Evolutionary conservation across 2,329 filamentous ascomycete genomes (phyloP).

Genomic region (Rhinocladiella similis): DNA sequence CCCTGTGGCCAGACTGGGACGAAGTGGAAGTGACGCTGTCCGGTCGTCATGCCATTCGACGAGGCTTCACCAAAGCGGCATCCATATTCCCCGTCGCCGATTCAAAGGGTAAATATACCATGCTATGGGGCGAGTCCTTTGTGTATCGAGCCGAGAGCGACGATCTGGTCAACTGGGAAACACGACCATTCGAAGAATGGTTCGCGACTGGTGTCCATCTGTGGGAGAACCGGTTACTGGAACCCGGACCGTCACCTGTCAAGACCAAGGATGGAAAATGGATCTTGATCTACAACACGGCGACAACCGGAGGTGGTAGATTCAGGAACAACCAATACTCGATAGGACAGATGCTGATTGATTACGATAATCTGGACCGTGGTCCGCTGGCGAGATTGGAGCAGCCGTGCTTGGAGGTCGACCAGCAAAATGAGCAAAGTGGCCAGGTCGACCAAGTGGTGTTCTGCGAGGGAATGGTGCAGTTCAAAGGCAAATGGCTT

Average conservation of each 20-base stretch:
- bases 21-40: constrained; percentile 2
- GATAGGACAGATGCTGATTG: constrained; percentile 37
- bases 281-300: constrained; percentile 28
- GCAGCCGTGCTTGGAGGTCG: constrained; percentile 33
- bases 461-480: constrained; percentile 37
- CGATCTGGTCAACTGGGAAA: constrained; percentile 36
- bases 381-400: constrained; percentile 35
- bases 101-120: constrained; percentile 36
- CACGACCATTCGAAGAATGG: constrained; percentile 24
- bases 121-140: constrained; percentile 37
- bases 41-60: not conserved
- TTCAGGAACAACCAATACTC: constrained; percentile 34
- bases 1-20: constrained; percentile 20
- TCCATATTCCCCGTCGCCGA: constrained; percentile 33
- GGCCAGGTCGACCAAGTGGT: constrained; percentile 37
- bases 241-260: constrained; percentile 35
- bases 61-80: constrained; percentile 7
- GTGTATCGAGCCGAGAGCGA: constrained; percentile 33
- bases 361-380: constrained; percentile 12
- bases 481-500: constrained; percentile 36
- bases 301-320: constrained; percentile 30
- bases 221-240: constrained; percentile 38
- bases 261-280: constrained; percentile 37
- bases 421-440: constrained; percentile 30
- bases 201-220: constrained; percentile 32